A percentile compares a stretch with the other conserved stretches of the same genome.
Evolutionary conservation across 1,284 basidiomycete genomes (phyloP).

Genomic region (Apiotrichum veenhuisii): DNA sequence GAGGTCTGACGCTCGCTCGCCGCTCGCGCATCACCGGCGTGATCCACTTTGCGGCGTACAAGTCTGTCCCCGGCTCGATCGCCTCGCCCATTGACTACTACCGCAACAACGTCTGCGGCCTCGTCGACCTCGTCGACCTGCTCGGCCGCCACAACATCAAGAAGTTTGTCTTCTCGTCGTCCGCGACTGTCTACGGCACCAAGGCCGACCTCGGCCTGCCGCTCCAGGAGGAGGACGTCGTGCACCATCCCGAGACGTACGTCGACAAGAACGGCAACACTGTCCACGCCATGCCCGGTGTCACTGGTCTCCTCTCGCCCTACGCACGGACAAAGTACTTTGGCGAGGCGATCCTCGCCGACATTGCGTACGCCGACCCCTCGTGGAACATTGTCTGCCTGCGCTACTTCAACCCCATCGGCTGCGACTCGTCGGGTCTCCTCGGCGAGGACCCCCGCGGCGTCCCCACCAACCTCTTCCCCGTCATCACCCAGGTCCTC

Average conservation of each 20-base stretch:
- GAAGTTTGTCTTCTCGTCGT: constrained; percentile 18
- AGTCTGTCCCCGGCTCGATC: constrained; percentile 7
- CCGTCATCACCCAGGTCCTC: constrained; percentile 26
- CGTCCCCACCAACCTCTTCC: constrained; percentile 25
- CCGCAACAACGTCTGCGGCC: constrained; percentile 12
- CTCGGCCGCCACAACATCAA: constrained; percentile 11
- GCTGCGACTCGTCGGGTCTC: constrained; percentile 26
- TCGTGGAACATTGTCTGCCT: constrained; percentile 21
- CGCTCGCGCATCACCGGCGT: constrained; percentile 7
- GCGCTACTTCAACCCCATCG: constrained; percentile 30
- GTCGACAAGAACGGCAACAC: not conserved
- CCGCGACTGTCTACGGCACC: constrained; percentile 16
- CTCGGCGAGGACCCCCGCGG: constrained; percentile 25
- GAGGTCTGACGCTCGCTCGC: not conserved
- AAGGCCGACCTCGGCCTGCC: constrained; percentile 12
- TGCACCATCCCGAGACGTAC: constrained; percentile 12
- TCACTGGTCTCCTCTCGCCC: constrained; percentile 9
- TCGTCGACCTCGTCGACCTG: constrained; percentile 5
- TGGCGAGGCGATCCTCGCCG: constrained; percentile 16
- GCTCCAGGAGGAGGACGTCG: constrained; percentile 14
- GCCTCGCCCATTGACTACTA: constrained; percentile 10
- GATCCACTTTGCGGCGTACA: constrained; percentile 15
- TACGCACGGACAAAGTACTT: constrained; percentile 17
- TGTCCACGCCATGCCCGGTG: constrained; percentile 3
- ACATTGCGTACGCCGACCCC: constrained; percentile 17